Evolutionary conservation across 1,284 basidiomycete genomes (phyloP).

Genomic region (Rhodotorula sp.): DNA sequence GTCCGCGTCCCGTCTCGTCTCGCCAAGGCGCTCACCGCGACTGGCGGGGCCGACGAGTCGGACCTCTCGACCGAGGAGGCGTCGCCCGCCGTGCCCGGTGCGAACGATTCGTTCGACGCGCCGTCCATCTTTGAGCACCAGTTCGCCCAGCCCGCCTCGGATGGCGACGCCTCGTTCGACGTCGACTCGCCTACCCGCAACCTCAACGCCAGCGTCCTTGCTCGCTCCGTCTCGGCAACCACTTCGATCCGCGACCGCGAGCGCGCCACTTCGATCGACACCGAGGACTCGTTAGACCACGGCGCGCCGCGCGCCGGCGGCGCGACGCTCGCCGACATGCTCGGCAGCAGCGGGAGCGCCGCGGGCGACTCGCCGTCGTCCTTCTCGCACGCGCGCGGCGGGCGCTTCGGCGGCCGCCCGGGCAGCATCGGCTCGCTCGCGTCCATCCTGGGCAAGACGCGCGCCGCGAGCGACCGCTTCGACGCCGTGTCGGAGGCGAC

Average conservation of each 20-base stretch:
- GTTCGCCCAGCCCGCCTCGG: constrained; percentile 15
- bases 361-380: too few relatives aligned
- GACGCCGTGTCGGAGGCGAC: constrained; percentile 17
- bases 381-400: too few relatives aligned
- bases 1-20: constrained; percentile 31
- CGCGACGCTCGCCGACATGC: constrained; percentile 28
- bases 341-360: constrained; percentile 4
- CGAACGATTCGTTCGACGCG: constrained; percentile 34
- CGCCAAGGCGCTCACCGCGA: constrained; percentile 14
- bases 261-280: constrained; percentile 1
- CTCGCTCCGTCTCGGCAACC: neutral
- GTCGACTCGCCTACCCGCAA: constrained; percentile 20
- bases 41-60: neutral
- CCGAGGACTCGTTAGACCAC: constrained; percentile 54
- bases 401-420: constrained; percentile 11
- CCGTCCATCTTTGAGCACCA: constrained; percentile 40
- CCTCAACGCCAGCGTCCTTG: constrained; percentile 3
- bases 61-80: constrained; percentile 7
- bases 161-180: constrained; percentile 17
- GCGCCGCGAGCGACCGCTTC: constrained; percentile 26
- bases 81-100: constrained; percentile 4
- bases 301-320: constrained; percentile 10
- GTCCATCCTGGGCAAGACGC: constrained; percentile 16
- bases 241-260: neutral
- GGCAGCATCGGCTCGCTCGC: constrained; percentile 32